Conservation (phyloP, 805 yeast species). For the Saccharomycopsis javanensis region DNA sequence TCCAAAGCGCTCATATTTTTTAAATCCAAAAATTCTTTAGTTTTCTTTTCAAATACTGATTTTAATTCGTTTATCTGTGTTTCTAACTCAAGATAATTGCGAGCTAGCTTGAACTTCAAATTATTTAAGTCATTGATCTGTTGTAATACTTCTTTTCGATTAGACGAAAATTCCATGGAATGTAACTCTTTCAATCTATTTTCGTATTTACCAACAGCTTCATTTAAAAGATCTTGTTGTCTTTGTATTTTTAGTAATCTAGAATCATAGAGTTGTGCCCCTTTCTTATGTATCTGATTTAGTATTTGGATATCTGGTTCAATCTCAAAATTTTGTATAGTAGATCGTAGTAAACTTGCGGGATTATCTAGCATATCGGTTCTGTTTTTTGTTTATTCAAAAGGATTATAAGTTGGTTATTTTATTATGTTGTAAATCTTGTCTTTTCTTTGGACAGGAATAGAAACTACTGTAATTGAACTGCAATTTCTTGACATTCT, state of each 20-base stretch:
- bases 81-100: constrained; percentile 41
- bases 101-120: constrained; percentile 41
- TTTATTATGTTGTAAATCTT: too few species aligned
- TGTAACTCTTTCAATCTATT: constrained; percentile 5
- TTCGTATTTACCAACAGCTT: constrained; percentile 19
- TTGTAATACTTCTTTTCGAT: constrained; percentile 25
- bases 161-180: constrained; percentile 25
- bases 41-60: constrained; percentile 30
- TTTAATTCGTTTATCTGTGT: constrained; percentile 34
- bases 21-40: constrained; percentile 28
- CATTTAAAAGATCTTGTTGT: constrained; percentile 20
- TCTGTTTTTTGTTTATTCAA: background rate
- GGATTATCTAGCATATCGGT: constrained; percentile 10
- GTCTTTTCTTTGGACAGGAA: background rate
- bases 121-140: constrained; percentile 32
- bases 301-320: constrained; percentile 41
- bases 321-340: constrained; percentile 41
- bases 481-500: too few species aligned
- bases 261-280: constrained; percentile 25
- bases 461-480: too few species aligned
- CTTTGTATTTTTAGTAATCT: constrained; percentile 25
- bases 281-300: constrained; percentile 34
- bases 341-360: constrained; percentile 29
- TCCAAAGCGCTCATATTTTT: constrained; percentile 27
- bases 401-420: too few species aligned